Base-by-base conservation (phyloP, 306 rosid genomes). In the Dicorynia guianensis region DNA sequence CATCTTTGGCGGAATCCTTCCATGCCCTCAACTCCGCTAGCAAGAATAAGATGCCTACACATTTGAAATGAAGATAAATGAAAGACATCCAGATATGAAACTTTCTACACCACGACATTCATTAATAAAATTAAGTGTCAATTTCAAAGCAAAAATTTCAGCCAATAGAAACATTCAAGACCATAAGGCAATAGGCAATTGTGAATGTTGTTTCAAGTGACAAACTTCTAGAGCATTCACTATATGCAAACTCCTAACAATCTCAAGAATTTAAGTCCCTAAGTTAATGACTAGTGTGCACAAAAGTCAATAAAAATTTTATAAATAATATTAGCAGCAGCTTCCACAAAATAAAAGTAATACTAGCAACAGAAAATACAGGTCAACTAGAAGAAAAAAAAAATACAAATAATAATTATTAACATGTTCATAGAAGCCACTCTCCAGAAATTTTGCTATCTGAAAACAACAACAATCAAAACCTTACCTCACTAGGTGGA, bases 1-100 rank as follows among this genome's bases (percentile, higher is more conserved):
- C 98, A 95, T 68, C 97, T 81, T 80, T 92, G 93, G 79, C 93
- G 93, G 78, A 95, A 95, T 72, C 97, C 96, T 38, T 92, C 97
- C 17, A 90, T 72, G 73, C 98, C 97, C 80, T 87, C 92, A 20
- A 84, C 44, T 69, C 97, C 98, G 76, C 96, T 95, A 64, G 98
- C 98, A 83, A 95, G 98, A 87, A 95, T 95, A 65, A 90, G 81
- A 74, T 77, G 98, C 87, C 98, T 95, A 50, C 11, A 78, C 47
- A 25, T 25, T 25, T 25, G 1, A 25, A 25, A 25, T 25, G 30
- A 25, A 25, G 30, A 25, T 25, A 25, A 25, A 25, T 73, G 44
- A 74, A 56, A 74, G 30, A 25, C 11, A 8, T 47, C 58, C 35
- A 61, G 18, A 61, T 35, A 67, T 25, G 48, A 55, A 53, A 39